phyloP scores from a whole-genome alignment of 805 yeast genomes.

The Groenewaldozyma salmanticensis region DNA sequence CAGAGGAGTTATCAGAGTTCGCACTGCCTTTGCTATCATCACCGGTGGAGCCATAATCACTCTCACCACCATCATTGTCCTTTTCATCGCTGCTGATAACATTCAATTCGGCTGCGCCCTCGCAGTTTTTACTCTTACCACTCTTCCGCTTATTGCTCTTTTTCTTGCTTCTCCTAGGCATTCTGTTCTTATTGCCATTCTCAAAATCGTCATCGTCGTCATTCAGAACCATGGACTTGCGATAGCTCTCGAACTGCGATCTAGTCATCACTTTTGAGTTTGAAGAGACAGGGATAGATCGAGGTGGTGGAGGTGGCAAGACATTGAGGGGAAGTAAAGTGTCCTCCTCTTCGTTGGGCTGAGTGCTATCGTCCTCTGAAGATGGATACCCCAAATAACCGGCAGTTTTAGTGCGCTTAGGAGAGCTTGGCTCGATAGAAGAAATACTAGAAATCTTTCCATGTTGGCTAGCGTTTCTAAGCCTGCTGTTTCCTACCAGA shows the following conservation, averaged over 20 bases:
- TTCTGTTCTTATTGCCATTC: slow-evolving; percentile 2
- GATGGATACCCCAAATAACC: background rate
- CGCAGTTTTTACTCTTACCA: background rate
- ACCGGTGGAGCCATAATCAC: slow-evolving; percentile 4
- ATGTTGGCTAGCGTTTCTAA: too few species aligned
- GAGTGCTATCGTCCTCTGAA: background rate
- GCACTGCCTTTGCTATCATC: slow-evolving; percentile 9
- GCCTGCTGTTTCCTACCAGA: too few species aligned
- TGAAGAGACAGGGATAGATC: slow-evolving; percentile 4
- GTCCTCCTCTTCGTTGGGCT: slow-evolving; percentile 14
- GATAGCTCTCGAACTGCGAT: slow-evolving; percentile 21
- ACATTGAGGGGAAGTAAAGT: slow-evolving; percentile 11
- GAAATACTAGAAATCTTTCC: background rate
- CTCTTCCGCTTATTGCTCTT: background rate
- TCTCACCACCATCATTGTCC: background rate
- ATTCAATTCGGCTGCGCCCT: background rate
- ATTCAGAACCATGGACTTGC: slow-evolving; percentile 12
- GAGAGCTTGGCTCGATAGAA: background rate
- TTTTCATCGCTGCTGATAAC: background rate
- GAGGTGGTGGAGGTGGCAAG: slow-evolving; percentile 7
- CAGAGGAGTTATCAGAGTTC: slow-evolving; percentile 9
- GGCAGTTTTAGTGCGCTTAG: background rate
- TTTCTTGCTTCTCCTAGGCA: background rate
- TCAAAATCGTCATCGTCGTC: slow-evolving; percentile 1
- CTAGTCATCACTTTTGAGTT: slow-evolving; percentile 20